phyloP scores from a whole-genome alignment of 257 asterid genomes.

The Handroanthus guayacan region DNA sequence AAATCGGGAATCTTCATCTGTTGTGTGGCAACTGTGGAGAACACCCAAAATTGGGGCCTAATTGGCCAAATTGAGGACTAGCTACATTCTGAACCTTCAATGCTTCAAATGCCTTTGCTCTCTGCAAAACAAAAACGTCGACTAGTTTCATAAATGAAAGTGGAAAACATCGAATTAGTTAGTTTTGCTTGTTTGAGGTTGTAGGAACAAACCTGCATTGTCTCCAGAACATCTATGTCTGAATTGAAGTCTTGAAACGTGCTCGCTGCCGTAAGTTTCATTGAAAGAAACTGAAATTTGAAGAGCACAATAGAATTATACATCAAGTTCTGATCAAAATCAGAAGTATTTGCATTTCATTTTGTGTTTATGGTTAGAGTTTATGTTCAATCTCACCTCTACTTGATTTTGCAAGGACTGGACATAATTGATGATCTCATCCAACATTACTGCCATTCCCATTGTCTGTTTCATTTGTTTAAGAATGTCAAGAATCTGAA shows the following conservation, averaged over 20 bases:
- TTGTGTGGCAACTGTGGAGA: slow-evolving; percentile 52
- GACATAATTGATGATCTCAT: slow-evolving; percentile 86
- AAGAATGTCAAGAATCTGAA: neutral
- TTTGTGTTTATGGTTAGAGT: neutral
- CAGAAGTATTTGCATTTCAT: neutral
- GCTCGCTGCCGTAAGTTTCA: slow-evolving; percentile 91
- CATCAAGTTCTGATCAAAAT: neutral
- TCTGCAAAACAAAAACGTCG: slow-evolving; percentile 42
- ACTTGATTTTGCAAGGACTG: slow-evolving; percentile 93
- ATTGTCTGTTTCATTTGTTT: slow-evolving; percentile 64
- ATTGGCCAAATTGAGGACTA: slow-evolving; percentile 48
- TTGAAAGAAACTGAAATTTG: slow-evolving; percentile 71
- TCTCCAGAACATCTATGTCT: slow-evolving; percentile 53
- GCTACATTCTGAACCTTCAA: slow-evolving; percentile 50
- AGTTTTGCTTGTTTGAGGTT: slow-evolving; percentile 20
- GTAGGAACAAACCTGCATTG: slow-evolving; percentile 56
- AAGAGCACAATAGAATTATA: neutral
- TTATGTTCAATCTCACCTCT: slow-evolving; percentile 52
- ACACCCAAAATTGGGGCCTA: slow-evolving; percentile 54
- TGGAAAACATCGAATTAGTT: neutral
- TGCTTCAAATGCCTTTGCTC: slow-evolving; percentile 68
- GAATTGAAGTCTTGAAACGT: slow-evolving; percentile 64
- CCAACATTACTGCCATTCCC: slow-evolving; percentile 99
- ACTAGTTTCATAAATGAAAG: neutral
- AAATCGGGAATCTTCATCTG: slow-evolving; percentile 46